These are phyloP conservation scores for Colletotrichum sp. DNA, from an alignment of 2,329 filamentous ascomycete genomes.

Conservation along the genomic window DNA sequence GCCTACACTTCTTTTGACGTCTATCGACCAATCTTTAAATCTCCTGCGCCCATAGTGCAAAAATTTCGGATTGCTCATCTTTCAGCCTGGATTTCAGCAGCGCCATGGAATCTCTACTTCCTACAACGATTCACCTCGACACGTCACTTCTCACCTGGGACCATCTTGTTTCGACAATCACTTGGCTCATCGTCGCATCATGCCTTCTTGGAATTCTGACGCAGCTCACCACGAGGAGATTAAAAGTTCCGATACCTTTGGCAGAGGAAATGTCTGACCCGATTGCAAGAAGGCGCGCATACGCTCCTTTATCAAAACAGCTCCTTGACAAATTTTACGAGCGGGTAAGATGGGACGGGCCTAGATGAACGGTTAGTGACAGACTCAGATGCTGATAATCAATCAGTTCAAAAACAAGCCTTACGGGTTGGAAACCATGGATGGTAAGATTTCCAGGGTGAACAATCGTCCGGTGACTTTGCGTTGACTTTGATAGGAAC, in stretches of 20 bases:
- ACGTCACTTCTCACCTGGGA: not conserved
- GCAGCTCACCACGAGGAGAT: not conserved
- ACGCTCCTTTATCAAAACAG: not conserved
- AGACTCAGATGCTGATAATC: not conserved
- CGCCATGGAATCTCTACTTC: not conserved
- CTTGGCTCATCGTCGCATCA: not conserved
- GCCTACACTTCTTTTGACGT: not conserved
- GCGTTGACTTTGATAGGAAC: not conserved
- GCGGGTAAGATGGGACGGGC: not conserved
- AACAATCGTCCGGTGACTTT: not conserved
- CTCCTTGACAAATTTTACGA: not conserved
- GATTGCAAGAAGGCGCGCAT: not conserved
- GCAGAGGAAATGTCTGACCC: not conserved
- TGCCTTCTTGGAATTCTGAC: not conserved
- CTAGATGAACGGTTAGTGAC: not conserved
- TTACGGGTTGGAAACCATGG: not conserved
- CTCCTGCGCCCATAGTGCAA: not conserved
- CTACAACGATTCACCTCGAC: not conserved
- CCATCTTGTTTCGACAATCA: not conserved
- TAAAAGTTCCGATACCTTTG: not conserved
- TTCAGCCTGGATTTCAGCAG: not conserved
- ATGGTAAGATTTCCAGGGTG: not conserved
- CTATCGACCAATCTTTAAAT: not conserved
- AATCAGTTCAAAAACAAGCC: not conserved
- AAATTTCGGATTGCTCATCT: not conserved